A percentile compares a stretch with the other conserved stretches of the same genome.
These are phyloP conservation scores for Mortierella sp. DNA, from an alignment of 371 early-diverging fungal species.

Conservation along the genomic window DNA sequence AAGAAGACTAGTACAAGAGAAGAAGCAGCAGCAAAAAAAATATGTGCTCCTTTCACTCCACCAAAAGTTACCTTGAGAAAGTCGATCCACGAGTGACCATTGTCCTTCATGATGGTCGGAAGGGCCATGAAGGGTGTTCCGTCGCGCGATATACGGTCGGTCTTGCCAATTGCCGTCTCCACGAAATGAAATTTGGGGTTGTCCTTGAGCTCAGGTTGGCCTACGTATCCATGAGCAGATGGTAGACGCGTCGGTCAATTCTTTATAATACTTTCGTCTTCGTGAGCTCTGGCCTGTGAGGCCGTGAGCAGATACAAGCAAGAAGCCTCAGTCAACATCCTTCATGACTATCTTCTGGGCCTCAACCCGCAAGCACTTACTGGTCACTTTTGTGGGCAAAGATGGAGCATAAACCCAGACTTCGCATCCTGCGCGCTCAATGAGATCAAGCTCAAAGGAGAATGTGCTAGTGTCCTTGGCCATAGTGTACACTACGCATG, in stretches of 20 bases:
- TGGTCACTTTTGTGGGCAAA: not conserved
- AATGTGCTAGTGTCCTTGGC: not conserved
- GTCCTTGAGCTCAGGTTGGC: not conserved
- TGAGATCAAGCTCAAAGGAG: slow-evolving; percentile 18
- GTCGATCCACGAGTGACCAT: slow-evolving; percentile 21
- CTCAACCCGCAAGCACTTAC: not conserved
- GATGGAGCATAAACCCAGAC: slow-evolving; percentile 20
- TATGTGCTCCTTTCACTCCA: no score
- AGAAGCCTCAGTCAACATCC: no score
- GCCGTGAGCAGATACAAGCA: no score
- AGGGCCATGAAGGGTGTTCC: slow-evolving; percentile 10
- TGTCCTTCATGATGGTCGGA: slow-evolving; percentile 19
- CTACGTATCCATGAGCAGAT: not conserved
- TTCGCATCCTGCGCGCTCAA: slow-evolving; percentile 22
- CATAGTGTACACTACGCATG: slow-evolving; percentile 19
- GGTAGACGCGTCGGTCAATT: not conserved
- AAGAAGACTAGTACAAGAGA: no score
- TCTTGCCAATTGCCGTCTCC: not conserved
- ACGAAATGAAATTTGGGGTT: slow-evolving; percentile 18
- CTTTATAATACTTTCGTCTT: not conserved
- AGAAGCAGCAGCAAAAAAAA: not conserved
- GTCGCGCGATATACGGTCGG: not conserved
- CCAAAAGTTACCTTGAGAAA: slow-evolving; percentile 8
- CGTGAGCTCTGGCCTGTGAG: not conserved
- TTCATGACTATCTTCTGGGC: no score